Evolutionary conservation across 257 asterid species (phyloP).

Genomic region (Solanum pennellii): DNA sequence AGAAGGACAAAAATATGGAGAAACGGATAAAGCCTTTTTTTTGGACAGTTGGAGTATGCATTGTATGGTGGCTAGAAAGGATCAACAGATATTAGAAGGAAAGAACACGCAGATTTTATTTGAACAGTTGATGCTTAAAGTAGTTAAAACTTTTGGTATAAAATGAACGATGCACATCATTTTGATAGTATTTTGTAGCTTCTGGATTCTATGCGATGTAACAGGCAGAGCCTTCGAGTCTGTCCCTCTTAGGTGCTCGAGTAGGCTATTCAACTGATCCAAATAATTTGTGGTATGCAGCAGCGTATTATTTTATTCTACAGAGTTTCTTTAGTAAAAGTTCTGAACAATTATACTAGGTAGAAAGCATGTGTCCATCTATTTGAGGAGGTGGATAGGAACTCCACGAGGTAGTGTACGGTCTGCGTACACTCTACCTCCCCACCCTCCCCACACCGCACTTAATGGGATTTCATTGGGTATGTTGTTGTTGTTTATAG

Average conservation of each 20-base stretch:
- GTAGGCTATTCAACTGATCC: background rate
- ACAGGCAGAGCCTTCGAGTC: background rate
- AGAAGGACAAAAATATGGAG: background rate
- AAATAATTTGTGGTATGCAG: background rate
- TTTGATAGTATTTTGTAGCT: background rate
- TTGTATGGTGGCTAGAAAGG: background rate
- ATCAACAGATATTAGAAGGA: background rate
- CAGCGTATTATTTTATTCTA: background rate
- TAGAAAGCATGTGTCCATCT: background rate
- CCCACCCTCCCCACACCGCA: too few species aligned
- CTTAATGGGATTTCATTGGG: too few species aligned
- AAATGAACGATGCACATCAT: background rate
- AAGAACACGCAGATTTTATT: background rate
- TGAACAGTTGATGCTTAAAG: background rate
- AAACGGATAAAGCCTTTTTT: background rate
- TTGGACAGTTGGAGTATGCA: background rate
- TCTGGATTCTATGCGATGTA: background rate
- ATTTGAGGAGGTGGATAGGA: background rate
- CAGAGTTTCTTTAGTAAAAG: background rate
- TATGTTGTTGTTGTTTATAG: background rate
- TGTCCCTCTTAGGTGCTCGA: background rate
- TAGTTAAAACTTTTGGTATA: background rate
- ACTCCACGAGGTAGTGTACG: background rate
- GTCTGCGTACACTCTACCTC: too few species aligned
- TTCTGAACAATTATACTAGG: background rate